Base-by-base conservation (phyloP, 2,329 filamentous ascomycete species). In the Epichloe typhina region DNA sequence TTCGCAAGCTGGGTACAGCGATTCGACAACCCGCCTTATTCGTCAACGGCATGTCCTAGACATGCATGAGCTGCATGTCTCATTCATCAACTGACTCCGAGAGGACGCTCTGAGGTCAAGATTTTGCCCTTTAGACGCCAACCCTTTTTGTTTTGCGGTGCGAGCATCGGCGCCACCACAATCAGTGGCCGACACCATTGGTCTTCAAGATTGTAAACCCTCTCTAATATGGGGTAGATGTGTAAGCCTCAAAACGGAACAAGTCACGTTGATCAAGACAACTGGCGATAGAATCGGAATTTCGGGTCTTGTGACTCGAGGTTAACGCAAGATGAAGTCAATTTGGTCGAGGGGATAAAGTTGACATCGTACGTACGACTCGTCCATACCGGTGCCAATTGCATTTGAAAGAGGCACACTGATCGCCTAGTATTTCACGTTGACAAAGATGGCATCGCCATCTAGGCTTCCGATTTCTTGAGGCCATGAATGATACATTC, bases 31-130 rank as follows among this genome's bases (percentile, higher is more conserved):
- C 21, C 52, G 55, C 47, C 53, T 58, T 54, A 57, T 59, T 57
- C 50, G 47, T 52, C 47, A 55, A 55, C 58, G 64, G 61, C 57
- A 61, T 64, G 64, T 67, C 66, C 58, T 1, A 55, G 63, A 64
- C 62, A 62, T 64, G 58, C 61, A 59, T 57, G 53, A 54, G 41
- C 55, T 57, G 56, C 58, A 62, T 69, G 67, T 70, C 66, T 69
- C 59, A 64, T 59, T 63, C 54, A 48, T 63, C 54, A 47, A 48
- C 54, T 46, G 52, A 53, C 61, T 66, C 51, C 62, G 61, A 68
- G 57, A 67, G 66, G 64, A 44, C 62, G 54, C 64, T 65, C 59
- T 61, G 51, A 42, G 41, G 45, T 54, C 53, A 51, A 51, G 58
- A 58, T 59, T 55, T 59, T 54, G 57, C 51, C 26, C 52, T 56